phyloP scores from a whole-genome alignment of 2,329 filamentous ascomycete genomes.

The Alternaria sp. region DNA sequence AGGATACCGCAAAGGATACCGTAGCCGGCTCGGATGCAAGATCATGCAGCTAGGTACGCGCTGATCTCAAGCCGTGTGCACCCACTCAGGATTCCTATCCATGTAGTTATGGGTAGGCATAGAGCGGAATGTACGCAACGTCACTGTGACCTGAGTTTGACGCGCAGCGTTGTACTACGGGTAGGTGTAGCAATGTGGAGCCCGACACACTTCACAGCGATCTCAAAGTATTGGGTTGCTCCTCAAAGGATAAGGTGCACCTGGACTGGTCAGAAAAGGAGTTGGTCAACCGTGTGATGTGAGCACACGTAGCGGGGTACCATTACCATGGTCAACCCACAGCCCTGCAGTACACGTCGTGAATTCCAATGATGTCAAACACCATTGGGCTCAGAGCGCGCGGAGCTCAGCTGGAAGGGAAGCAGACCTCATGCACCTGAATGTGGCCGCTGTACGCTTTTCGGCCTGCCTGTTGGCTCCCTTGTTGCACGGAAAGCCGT shows the following conservation, averaged over 20 bases:
- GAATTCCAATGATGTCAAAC: neutral
- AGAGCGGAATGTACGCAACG: neutral
- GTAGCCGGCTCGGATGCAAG: slow-evolving; percentile 7
- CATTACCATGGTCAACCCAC: neutral
- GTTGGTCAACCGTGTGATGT: neutral
- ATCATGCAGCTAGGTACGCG: slow-evolving; percentile 11
- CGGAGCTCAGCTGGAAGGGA: neutral
- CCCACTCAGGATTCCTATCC: neutral
- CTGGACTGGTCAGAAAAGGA: neutral
- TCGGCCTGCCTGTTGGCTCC: neutral
- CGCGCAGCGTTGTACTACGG: slow-evolving; percentile 4
- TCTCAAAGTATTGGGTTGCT: neutral
- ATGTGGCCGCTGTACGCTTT: neutral
- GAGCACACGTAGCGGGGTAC: neutral
- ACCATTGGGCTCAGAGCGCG: neutral
- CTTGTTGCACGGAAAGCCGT: neutral
- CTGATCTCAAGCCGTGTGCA: neutral
- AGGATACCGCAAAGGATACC: neutral
- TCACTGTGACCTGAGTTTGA: slow-evolving; percentile 1
- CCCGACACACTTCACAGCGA: neutral
- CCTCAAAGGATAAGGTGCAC: neutral
- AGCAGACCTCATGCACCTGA: neutral
- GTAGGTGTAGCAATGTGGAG: neutral
- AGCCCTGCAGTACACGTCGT: neutral
- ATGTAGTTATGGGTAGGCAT: neutral